phyloP scores from a whole-genome alignment of 2,329 filamentous ascomycete species.

The Fusarium sp. region DNA sequence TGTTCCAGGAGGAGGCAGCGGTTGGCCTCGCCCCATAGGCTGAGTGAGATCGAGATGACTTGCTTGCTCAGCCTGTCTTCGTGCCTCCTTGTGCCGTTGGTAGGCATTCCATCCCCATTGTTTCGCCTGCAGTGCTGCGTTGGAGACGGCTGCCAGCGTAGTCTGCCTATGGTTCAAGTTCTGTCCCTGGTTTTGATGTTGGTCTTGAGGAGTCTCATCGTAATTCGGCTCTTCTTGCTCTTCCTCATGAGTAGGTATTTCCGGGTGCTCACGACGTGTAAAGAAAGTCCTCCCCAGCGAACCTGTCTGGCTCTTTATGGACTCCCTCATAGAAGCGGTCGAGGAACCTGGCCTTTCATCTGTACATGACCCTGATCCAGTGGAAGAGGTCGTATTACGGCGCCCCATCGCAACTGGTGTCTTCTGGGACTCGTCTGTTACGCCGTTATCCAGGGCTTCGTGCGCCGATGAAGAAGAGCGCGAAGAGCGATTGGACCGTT shows the following conservation, averaged over 20 bases:
- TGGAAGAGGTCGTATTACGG: slow-evolving; percentile 57
- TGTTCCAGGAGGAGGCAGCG: slow-evolving; percentile 82
- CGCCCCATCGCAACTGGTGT: slow-evolving; percentile 48
- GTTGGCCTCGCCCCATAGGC: slow-evolving; percentile 86
- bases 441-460: slow-evolving; percentile 58
- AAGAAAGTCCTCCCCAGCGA: slow-evolving; percentile 58
- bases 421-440: slow-evolving; percentile 48
- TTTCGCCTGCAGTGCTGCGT: slow-evolving; percentile 66
- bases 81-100: slow-evolving; percentile 62
- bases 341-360: slow-evolving; percentile 49
- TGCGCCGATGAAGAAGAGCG: slow-evolving; percentile 63
- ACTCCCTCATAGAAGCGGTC: slow-evolving; percentile 52
- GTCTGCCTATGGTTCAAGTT: slow-evolving; percentile 54
- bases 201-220: slow-evolving; percentile 54
- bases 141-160: slow-evolving; percentile 67
- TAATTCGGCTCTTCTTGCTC: slow-evolving; percentile 53
- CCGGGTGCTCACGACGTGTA: slow-evolving; percentile 55
- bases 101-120: slow-evolving; percentile 71
- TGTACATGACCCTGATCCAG: slow-evolving; percentile 48
- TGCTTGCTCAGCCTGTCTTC: slow-evolving; percentile 50
- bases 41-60: slow-evolving; percentile 64
- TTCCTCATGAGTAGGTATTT: slow-evolving; percentile 49
- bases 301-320: slow-evolving; percentile 57
- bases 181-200: slow-evolving; percentile 45
- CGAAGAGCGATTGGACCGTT: slow-evolving; percentile 62